Base-by-base conservation (phyloP, 441 rosid genomes). In the Isatis lusitanica region DNA sequence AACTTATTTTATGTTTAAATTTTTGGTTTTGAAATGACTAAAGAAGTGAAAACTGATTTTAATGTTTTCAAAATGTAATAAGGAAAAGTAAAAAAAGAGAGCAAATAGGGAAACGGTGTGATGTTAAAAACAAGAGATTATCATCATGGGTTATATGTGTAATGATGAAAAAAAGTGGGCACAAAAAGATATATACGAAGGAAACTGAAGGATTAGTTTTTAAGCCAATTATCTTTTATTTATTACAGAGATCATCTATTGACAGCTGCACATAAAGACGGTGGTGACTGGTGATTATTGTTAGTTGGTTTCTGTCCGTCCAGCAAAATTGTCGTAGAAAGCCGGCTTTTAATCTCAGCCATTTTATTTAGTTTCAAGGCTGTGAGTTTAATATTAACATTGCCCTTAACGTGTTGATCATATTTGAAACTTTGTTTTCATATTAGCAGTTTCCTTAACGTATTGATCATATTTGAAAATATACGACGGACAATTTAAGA, bases 291-390 rank as follows among this genome's bases (percentile, higher is more conserved):
- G 79, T 81, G 69, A 82, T 78, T 59, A 80, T 84, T 79, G 77
- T 12, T 78, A 75, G 71, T 78, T 47, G 69, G 66, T 74, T 78
- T 85, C 80, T 74, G 83, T 83, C 84, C 82, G 82, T 88, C 80
- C 82, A 78, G 82, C 92, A 70, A 83, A 77, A 83, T 80, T 83
- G 79, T 79, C 83, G 70, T 83, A 78, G 68, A 58, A 76, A 68
- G 69, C 80, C 71, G 71, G 67, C 68, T 70, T 76, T 47, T 44
- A 59, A 57, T 47, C 78, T 39, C 67, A 80, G 59, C 4, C 86
- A 73, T 70, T 55, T 63, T 53, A 9, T 35, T 31, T 36, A 47
- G 5, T 40, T 53, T 46, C 9, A 21, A 63, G 13, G 1, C 31
- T 46, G 16, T 2, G 30, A 65, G 33, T 33, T 66, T 43, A 30